phyloP scores from a whole-genome alignment of 805 yeast species.

The Saccharomycopsis guyanensis region DNA sequence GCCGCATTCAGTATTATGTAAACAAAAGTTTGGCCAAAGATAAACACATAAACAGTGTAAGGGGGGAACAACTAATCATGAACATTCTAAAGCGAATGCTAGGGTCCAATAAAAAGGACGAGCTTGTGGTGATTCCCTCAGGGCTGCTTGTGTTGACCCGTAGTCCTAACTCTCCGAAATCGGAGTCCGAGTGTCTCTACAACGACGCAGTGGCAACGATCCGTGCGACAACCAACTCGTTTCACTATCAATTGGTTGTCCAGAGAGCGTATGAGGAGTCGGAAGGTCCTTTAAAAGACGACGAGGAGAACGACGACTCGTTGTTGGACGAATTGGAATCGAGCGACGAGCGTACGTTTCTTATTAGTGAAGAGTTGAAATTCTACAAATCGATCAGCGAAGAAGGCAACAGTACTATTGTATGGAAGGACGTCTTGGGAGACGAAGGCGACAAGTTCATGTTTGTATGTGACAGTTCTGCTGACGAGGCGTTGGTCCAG shows the following conservation, averaged over 20 bases:
- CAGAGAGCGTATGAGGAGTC: slow-evolving; percentile 65
- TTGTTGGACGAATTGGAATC: slow-evolving; percentile 11
- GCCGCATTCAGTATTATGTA: background rate
- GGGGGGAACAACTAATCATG: slow-evolving; percentile 41
- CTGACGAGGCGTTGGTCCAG: slow-evolving; percentile 45
- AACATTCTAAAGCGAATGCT: slow-evolving; percentile 64
- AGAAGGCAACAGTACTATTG: slow-evolving; percentile 50
- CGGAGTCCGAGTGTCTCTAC: slow-evolving; percentile 75
- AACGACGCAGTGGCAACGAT: slow-evolving; percentile 73
- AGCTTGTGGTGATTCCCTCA: slow-evolving; percentile 60
- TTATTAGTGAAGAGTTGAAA: slow-evolving; percentile 52
- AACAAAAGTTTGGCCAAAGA: background rate
- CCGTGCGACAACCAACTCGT: slow-evolving; percentile 54
- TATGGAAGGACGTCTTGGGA: slow-evolving; percentile 83
- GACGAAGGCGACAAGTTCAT: slow-evolving; percentile 81
- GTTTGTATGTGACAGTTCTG: slow-evolving; percentile 59
- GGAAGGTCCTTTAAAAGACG: slow-evolving; percentile 42
- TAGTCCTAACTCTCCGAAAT: slow-evolving; percentile 75
- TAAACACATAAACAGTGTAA: background rate
- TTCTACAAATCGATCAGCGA: slow-evolving; percentile 45
- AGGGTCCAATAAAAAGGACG: slow-evolving; percentile 42
- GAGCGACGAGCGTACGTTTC: slow-evolving; percentile 64
- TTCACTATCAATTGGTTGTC: slow-evolving; percentile 61
- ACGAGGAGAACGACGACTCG: slow-evolving; percentile 34
- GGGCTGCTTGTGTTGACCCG: slow-evolving; percentile 75